A percentile compares a stretch with the other conserved stretches of the same genome.
These are phyloP conservation scores for Kodamaea sp. DNA, from an alignment of 1,139 yeast genomes.

Conservation along the genomic window DNA sequence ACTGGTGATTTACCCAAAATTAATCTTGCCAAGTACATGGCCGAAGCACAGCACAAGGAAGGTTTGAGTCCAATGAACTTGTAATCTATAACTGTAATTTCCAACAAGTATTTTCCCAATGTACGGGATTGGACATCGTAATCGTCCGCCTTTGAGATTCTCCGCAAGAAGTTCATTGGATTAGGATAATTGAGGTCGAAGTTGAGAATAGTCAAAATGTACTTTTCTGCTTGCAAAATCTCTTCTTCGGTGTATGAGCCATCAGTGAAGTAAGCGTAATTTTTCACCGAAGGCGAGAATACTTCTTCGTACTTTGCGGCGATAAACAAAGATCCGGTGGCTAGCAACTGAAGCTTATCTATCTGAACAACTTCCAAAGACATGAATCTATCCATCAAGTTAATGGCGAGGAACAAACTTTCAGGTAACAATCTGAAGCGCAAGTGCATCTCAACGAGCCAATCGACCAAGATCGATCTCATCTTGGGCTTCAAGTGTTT, in stretches of 20 bases:
- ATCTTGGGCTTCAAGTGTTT: constrained; percentile 77
- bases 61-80: constrained; percentile 79
- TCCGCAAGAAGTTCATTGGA: constrained; percentile 90
- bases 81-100: constrained; percentile 79
- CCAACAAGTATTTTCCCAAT: constrained; percentile 84
- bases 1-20: constrained; percentile 69
- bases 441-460: constrained; percentile 92
- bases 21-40: constrained; percentile 84
- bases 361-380: constrained; percentile 77
- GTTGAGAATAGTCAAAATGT: constrained; percentile 70
- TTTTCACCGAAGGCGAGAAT: constrained; percentile 82
- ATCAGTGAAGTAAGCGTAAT: constrained; percentile 87
- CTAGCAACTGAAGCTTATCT: constrained; percentile 83
- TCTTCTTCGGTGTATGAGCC: constrained; percentile 83
- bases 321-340: constrained; percentile 85
- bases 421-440: constrained; percentile 88
- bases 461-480: constrained; percentile 89
- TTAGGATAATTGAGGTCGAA: constrained; percentile 88
- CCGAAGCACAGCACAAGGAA: constrained; percentile 84
- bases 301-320: constrained; percentile 97
- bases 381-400: constrained; percentile 89
- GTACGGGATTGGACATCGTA: constrained; percentile 92
- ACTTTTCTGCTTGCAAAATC: constrained; percentile 84
- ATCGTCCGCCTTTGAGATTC: constrained; percentile 93
- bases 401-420: constrained; percentile 83